phyloP scores from a whole-genome alignment of 345 rosid genomes.

The Lepidium africanum region DNA sequence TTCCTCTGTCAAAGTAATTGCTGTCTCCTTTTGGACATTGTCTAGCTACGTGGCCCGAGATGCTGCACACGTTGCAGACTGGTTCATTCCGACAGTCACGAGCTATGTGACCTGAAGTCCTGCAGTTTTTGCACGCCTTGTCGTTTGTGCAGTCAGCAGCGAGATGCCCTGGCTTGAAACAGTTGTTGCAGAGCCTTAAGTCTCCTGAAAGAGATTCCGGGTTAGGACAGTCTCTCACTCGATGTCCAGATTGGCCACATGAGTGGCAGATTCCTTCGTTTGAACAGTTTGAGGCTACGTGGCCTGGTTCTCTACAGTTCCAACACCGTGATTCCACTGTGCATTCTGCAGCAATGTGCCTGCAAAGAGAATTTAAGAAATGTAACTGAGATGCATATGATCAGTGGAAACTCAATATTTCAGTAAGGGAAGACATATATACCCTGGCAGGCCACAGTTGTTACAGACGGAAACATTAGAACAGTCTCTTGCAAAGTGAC shows the following conservation, averaged over 20 bases:
- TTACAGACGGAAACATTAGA: slow-evolving; percentile 95
- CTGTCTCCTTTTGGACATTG: slow-evolving; percentile 64
- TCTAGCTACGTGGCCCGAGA: slow-evolving; percentile 79
- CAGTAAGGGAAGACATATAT: slow-evolving; percentile 2
- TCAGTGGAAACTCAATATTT: neutral
- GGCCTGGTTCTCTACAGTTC: slow-evolving; percentile 97
- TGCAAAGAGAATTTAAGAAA: slow-evolving; percentile 19
- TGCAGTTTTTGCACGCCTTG: slow-evolving; percentile 95
- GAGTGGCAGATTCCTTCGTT: slow-evolving; percentile 97
- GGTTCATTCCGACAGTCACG: slow-evolving; percentile 83
- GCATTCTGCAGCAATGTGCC: slow-evolving; percentile 96
- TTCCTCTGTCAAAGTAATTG: slow-evolving; percentile 38
- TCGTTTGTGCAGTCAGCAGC: slow-evolving; percentile 88
- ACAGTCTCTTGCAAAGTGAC: slow-evolving; percentile 96
- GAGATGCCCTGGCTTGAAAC: slow-evolving; percentile 90
- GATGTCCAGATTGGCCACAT: slow-evolving; percentile 94
- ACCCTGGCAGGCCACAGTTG: slow-evolving; percentile 98
- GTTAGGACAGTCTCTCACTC: slow-evolving; percentile 78
- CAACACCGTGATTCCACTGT: slow-evolving; percentile 81
- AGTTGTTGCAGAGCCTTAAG: slow-evolving; percentile 84
- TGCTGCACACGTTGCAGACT: slow-evolving; percentile 71
- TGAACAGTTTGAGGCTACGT: slow-evolving; percentile 70
- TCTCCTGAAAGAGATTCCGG: slow-evolving; percentile 66
- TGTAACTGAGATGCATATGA: neutral
- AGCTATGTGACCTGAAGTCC: slow-evolving; percentile 87